A percentile compares a stretch with the other conserved stretches of the same genome.
These are phyloP conservation scores for Ramalina intermedia DNA, from an alignment of 495 filamentous ascomycete species.

Conservation along the genomic window DNA sequence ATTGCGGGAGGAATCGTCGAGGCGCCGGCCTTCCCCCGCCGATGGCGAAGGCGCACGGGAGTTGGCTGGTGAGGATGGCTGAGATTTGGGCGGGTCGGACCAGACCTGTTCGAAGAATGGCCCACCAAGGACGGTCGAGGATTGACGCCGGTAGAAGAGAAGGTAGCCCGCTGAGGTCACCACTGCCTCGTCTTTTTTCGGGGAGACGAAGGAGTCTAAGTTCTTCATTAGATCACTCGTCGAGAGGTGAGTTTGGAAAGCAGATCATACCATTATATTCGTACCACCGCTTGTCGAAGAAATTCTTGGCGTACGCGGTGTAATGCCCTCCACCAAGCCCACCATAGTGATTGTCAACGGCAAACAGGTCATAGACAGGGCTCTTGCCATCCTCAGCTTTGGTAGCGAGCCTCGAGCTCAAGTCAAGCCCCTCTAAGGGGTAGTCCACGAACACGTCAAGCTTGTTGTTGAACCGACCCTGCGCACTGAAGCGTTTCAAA, in stretches of 20 bases:
- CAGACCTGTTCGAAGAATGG: slow-evolving; percentile 54
- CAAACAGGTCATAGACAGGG: slow-evolving; percentile 81
- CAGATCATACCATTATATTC: slow-evolving; percentile 72
- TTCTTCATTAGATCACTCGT: slow-evolving; percentile 8
- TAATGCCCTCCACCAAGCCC: slow-evolving; percentile 90
- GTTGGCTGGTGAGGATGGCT: slow-evolving; percentile 30
- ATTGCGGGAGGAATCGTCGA: slow-evolving; percentile 74
- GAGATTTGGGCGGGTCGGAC: slow-evolving; percentile 36
- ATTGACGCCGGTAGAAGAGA: slow-evolving; percentile 87
- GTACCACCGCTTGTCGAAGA: slow-evolving; percentile 72
- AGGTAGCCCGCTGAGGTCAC: slow-evolving; percentile 70
- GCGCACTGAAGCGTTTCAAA: slow-evolving; percentile 83
- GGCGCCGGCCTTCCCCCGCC: slow-evolving; percentile 70
- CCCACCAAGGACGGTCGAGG: slow-evolving; percentile 60
- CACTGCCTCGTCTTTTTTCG: slow-evolving; percentile 23
- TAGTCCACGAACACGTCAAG: slow-evolving; percentile 85
- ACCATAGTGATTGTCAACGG: slow-evolving; percentile 88
- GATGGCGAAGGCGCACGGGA: slow-evolving; percentile 34
- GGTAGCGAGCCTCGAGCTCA: slow-evolving; percentile 61
- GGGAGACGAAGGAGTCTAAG: slow-evolving; percentile 56
- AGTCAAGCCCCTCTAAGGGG: slow-evolving; percentile 73
- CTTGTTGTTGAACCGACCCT: slow-evolving; percentile 62
- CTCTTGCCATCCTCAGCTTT: slow-evolving; percentile 60
- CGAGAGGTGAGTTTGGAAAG: neutral
- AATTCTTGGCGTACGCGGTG: slow-evolving; percentile 86